Evolutionary conservation across 371 early-diverging fungal genomes (phyloP).

Genomic region (Mortierella sp.): DNA sequence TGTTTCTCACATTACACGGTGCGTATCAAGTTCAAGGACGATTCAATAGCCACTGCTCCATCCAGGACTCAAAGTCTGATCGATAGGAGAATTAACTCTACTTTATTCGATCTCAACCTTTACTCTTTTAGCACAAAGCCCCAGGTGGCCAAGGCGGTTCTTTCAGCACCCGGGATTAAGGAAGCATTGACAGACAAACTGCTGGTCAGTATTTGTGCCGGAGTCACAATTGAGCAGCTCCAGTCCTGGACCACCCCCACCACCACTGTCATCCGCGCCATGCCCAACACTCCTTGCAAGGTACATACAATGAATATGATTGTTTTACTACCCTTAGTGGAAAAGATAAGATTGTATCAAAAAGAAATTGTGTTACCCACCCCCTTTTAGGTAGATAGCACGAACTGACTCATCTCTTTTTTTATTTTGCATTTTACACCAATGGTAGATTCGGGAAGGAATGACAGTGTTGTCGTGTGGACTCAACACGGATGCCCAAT

Average conservation of each 20-base stretch:
- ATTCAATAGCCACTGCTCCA: background rate
- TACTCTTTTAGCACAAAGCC: conserved; percentile 58
- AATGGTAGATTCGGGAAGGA: conserved; percentile 63
- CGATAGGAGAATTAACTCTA: background rate
- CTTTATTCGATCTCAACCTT: background rate
- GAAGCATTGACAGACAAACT: conserved; percentile 60
- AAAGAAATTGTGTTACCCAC: background rate
- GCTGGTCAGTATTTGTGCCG: conserved; percentile 65
- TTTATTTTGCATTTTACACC: background rate
- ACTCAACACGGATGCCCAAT: conserved; percentile 42
- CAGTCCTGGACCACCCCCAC: conserved; percentile 61
- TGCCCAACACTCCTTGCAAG: conserved; percentile 72
- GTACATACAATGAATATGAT: conserved; percentile 24
- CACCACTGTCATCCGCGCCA: conserved; percentile 65
- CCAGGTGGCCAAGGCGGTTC: conserved; percentile 61
- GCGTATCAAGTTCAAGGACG: background rate
- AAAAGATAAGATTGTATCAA: background rate
- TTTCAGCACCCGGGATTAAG: conserved; percentile 57
- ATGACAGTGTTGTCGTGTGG: conserved; percentile 65
- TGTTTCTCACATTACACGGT: background rate
- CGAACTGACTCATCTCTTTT: background rate
- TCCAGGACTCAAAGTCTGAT: background rate
- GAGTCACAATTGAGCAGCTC: conserved; percentile 63
- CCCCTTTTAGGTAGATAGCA: background rate
- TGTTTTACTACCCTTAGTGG: no score